Conservation (phyloP, 768 basidiomycete genomes). For the Tulasnella sp. region DNA sequence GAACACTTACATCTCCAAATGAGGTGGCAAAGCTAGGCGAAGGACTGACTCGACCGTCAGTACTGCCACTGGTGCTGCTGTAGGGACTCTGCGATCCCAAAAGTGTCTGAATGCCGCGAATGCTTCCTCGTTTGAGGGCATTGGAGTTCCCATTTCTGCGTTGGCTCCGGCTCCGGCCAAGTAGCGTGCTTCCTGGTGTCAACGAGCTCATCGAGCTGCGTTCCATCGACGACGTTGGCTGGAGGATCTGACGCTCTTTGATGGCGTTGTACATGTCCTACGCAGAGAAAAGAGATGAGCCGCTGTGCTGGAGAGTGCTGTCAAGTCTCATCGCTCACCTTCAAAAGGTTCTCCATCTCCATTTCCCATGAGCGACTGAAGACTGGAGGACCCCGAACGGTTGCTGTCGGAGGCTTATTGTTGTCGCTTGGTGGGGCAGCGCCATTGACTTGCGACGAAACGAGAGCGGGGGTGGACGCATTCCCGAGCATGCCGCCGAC, state of each 20-base stretch:
- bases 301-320: not conserved
- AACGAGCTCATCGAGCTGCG: slow-evolving; percentile 50
- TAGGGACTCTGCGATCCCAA: slow-evolving; percentile 74
- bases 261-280: slow-evolving; percentile 95
- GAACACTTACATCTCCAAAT: slow-evolving; percentile 62
- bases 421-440: not conserved
- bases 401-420: not conserved
- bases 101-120: slow-evolving; percentile 81
- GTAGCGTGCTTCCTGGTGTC: slow-evolving; percentile 48
- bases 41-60: slow-evolving; percentile 88
- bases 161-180: slow-evolving; percentile 64
- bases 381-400: slow-evolving; percentile 39
- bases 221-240: slow-evolving; percentile 49
- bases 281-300: not conserved
- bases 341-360: slow-evolving; percentile 82
- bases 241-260: slow-evolving; percentile 84
- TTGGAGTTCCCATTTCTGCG: slow-evolving; percentile 48
- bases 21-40: slow-evolving; percentile 92
- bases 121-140: slow-evolving; percentile 84
- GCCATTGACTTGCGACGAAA: not conserved
- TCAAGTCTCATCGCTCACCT: slow-evolving; percentile 45
- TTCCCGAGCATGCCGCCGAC: slow-evolving; percentile 21
- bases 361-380: slow-evolving; percentile 74
- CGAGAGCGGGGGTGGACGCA: slow-evolving; percentile 11
- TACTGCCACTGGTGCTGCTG: slow-evolving; percentile 68